Evolutionary conservation across 2,329 filamentous ascomycete species (phyloP).

Genomic region (Aspergillus sp.): DNA sequence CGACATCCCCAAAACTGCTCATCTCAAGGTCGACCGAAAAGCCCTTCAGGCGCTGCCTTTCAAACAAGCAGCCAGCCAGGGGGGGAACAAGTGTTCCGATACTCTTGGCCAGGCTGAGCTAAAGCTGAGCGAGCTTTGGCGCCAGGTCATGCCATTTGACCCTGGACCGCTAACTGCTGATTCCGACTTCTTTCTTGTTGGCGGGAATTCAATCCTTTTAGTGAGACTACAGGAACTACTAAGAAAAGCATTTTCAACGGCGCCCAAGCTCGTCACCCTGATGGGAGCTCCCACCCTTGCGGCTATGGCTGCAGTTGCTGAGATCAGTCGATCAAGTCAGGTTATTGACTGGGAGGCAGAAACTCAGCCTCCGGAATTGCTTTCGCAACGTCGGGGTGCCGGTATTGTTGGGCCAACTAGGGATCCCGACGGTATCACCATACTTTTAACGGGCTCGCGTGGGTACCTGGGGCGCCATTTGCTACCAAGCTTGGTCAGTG

Average conservation of each 20-base stretch:
- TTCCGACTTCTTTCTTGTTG: slow-evolving; percentile 27
- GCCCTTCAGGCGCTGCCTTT: slow-evolving; percentile 6
- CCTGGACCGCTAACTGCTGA: background rate
- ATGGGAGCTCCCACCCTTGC: slow-evolving; percentile 15
- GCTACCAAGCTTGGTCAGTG: background rate
- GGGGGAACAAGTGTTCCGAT: background rate
- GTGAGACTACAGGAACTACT: slow-evolving; percentile 21
- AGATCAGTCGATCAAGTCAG: background rate
- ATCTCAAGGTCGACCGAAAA: slow-evolving; percentile 21
- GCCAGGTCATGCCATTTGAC: slow-evolving; percentile 7
- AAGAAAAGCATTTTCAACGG: slow-evolving; percentile 11
- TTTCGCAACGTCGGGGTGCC: background rate
- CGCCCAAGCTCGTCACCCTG: slow-evolving; percentile 14
- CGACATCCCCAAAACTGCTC: slow-evolving; percentile 16
- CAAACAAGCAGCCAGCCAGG: slow-evolving; percentile 4
- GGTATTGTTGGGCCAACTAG: background rate
- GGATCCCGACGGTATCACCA: background rate
- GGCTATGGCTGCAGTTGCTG: slow-evolving; percentile 3
- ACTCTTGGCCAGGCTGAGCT: slow-evolving; percentile 6
- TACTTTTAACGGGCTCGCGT: slow-evolving; percentile 1
- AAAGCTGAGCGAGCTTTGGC: slow-evolving; percentile 16
- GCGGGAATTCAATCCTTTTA: slow-evolving; percentile 30
- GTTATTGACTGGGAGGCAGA: slow-evolving; percentile 6
- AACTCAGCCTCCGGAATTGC: background rate
- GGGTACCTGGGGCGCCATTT: slow-evolving; percentile 1